Conservation (phyloP, 2,329 filamentous ascomycete genomes). For the Fusarium oxysporum region DNA sequence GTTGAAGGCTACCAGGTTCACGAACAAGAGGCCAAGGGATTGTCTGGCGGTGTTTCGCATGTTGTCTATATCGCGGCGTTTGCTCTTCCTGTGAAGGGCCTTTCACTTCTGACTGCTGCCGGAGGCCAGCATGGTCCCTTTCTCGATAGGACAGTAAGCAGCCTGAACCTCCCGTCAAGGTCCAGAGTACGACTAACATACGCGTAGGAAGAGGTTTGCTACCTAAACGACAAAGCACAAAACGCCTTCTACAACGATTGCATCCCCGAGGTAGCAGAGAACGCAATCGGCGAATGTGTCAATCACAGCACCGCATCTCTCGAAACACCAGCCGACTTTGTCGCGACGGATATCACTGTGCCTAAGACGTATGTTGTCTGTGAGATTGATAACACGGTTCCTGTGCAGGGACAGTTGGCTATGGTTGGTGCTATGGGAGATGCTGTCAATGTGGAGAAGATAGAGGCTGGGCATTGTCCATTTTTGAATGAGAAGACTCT, state of each 20-base stretch:
- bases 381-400: constrained; percentile 37
- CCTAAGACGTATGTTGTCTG: constrained; percentile 47
- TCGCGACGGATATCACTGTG: constrained; percentile 35
- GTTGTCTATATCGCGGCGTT: constrained; percentile 47
- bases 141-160: constrained; percentile 8
- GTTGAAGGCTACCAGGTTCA: constrained; percentile 43
- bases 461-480: background rate
- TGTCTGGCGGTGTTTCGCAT: constrained; percentile 46
- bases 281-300: background rate
- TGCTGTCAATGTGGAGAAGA: background rate
- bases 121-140: background rate
- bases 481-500: background rate
- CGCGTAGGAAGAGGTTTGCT: background rate
- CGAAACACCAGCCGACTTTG: constrained; percentile 29
- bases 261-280: background rate
- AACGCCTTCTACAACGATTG: constrained; percentile 19
- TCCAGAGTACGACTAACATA: fast-evolving
- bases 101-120: background rate
- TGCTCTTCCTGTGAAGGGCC: constrained; percentile 27
- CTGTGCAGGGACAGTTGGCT: constrained; percentile 31
- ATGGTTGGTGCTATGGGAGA: constrained; percentile 32
- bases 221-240: constrained; percentile 8
- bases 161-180: fast-evolving
- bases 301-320: constrained; percentile 36
- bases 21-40: constrained; percentile 40